phyloP scores from a whole-genome alignment of 768 basidiomycete species.

The Piloderma croceum region DNA sequence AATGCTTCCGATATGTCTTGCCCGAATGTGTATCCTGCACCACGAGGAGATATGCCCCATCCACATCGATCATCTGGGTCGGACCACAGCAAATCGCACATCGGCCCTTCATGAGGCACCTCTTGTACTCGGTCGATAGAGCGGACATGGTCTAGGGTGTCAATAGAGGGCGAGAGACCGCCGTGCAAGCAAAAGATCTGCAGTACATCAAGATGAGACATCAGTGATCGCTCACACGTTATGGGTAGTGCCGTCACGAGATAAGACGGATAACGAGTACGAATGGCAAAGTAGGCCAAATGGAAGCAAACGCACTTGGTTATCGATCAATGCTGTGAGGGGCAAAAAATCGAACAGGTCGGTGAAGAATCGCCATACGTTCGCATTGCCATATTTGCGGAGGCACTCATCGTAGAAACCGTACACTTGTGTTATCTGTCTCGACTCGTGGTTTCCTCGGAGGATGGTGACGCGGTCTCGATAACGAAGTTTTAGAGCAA shows the following conservation, averaged over 20 bases:
- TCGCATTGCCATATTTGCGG: conserved; percentile 99
- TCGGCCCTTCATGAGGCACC: conserved; percentile 98
- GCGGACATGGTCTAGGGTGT: conserved; percentile 98
- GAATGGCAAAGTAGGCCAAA: conserved; percentile 3
- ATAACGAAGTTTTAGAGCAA: conserved; percentile 96
- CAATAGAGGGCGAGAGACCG: conserved; percentile 96
- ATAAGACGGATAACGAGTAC: conserved; percentile 2
- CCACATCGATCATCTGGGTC: conserved; percentile 99
- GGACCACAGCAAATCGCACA: conserved; percentile 99
- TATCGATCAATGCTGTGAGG: conserved; percentile 95
- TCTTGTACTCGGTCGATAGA: conserved; percentile 99
- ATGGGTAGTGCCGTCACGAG: conserved; percentile 8
- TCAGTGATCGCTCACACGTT: neutral
- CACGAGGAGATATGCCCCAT: conserved; percentile 98
- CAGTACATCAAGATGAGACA: conserved; percentile 10
- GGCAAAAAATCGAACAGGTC: conserved; percentile 98
- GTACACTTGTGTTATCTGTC: conserved; percentile 99
- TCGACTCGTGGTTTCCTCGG: conserved; percentile 96
- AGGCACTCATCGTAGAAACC: conserved; percentile 99
- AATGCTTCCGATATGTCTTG: conserved; percentile 99
- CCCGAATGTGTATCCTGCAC: conserved; percentile 98
- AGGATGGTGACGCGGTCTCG: conserved; percentile 97
- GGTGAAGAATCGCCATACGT: conserved; percentile 99
- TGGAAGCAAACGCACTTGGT: conserved; percentile 70
- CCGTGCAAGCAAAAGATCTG: conserved; percentile 99